phyloP scores from a whole-genome alignment of 345 rosid genomes.

The Salix purpurea region DNA sequence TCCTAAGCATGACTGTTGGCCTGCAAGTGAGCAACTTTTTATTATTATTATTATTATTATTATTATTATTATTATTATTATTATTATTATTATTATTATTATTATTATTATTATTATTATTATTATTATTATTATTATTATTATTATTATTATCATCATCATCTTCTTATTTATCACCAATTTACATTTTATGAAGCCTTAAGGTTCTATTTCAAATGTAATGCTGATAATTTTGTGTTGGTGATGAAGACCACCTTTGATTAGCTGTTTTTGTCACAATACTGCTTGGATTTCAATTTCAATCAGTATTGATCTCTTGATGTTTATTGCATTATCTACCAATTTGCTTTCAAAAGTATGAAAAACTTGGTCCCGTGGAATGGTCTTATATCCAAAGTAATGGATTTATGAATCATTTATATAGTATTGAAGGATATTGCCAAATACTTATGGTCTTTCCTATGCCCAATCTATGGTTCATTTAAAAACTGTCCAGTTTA shows the following conservation, averaged over 20 bases:
- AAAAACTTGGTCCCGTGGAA: not conserved
- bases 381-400: not conserved
- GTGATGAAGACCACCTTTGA: not conserved
- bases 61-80: not conserved
- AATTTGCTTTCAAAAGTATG: not conserved
- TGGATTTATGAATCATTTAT: not conserved
- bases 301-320: not conserved
- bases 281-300: not conserved
- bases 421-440: no score
- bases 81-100: not conserved
- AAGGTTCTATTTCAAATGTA: not conserved
- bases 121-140: not conserved
- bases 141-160: not conserved
- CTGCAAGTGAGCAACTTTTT: constrained; percentile 51
- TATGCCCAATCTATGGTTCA: no score
- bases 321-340: not conserved
- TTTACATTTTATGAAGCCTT: constrained; percentile 1
- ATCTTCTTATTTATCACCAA: not conserved
- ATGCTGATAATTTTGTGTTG: not conserved
- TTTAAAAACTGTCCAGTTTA: no score
- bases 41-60: not conserved
- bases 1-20: constrained; percentile 89
- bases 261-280: not conserved
- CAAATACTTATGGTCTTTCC: no score
- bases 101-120: not conserved